Evolutionary conservation across 2,329 filamentous ascomycete species (phyloP).

Genomic region (Kalmusia sp.): DNA sequence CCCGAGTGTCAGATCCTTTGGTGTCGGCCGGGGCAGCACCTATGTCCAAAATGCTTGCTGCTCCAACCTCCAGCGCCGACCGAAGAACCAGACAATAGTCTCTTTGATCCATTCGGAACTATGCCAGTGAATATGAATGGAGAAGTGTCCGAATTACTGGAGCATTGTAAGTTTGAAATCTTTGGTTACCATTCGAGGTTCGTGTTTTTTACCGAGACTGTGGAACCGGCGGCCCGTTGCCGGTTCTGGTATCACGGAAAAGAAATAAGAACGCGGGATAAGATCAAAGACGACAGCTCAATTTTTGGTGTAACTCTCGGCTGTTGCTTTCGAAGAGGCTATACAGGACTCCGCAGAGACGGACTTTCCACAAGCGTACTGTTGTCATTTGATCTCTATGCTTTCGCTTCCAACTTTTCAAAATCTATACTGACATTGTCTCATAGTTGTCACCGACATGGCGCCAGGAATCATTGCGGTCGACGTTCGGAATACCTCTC

Average conservation of each 20-base stretch:
- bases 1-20: slow-evolving; percentile 38
- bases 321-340: too few species aligned
- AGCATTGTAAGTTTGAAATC: slow-evolving; percentile 43
- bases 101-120: slow-evolving; percentile 43
- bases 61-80: slow-evolving; percentile 23
- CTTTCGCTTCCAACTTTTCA: too few species aligned
- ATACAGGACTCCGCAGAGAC: too few species aligned
- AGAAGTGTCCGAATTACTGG: slow-evolving; percentile 38
- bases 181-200: slow-evolving; percentile 17
- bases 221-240: slow-evolving; percentile 6
- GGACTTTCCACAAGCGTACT: too few species aligned
- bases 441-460: slow-evolving; percentile 43
- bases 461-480: slow-evolving; percentile 46
- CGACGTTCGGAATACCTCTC: slow-evolving; percentile 42
- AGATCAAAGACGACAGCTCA: not conserved
- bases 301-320: too few species aligned
- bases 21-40: slow-evolving; percentile 35
- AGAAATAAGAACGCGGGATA: not conserved
- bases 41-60: slow-evolving; percentile 38
- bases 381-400: not conserved
- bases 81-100: slow-evolving; percentile 32
- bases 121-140: slow-evolving; percentile 35
- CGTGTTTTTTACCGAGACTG: slow-evolving; percentile 17
- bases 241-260: not conserved
- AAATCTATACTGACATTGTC: slow-evolving; percentile 27